Evolutionary conservation across 176 grass and related monocot genomes (phyloP), one percentile per base, ranked within the genome.

Genomic region (Eragrostis nindensis): DNA sequence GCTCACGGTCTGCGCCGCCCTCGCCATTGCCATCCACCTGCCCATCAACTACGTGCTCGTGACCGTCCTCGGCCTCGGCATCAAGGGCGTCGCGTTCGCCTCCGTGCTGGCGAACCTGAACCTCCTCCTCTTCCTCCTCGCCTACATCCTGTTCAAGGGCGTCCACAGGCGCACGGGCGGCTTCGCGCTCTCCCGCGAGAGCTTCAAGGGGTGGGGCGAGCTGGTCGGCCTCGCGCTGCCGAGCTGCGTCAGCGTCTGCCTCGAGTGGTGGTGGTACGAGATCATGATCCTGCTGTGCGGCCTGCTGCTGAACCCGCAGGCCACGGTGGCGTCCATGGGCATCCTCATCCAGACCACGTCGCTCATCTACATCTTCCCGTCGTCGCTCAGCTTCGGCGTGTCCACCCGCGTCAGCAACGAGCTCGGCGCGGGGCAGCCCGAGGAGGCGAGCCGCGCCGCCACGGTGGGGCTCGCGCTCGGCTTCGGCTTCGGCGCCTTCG

Each of bases 251-350:
- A 90, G 87, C 72, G 93, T 95, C 19, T 97, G 95, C 69, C 80
- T 97, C 8, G 95, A 97, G 80, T 97, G 95, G 95, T 97, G 95
- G 95, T 97, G 92, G 92, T 97, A 97, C 57, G 95, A 98, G 88
- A 94, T 98, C 82, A 98, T 98, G 95, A 94, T 94, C 69, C 81
- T 98, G 48, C 79, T 97, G 25, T 97, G 94, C 60, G 94, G 94
- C 5, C 88, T 97, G 53, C 92, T 98, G 21, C 62, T 87, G 66
- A 93, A 98, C 79, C 95, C 92, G 53, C 90, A 95, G 75, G 90
- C 92, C 0, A 93, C 95, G 4, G 95, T 98, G 45, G 95, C 95
- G 19, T 93, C 92, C 71, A 98, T 98, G 95, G 95, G 95, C 59
- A 89, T 98, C 55, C 83, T 98, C 0, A 98, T 98, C 77, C 95